A percentile compares a stretch with the other conserved stretches of the same genome.
Conservation (phyloP, 371 early-diverging fungal genomes). For the Synchytrium microbalum region DNA sequence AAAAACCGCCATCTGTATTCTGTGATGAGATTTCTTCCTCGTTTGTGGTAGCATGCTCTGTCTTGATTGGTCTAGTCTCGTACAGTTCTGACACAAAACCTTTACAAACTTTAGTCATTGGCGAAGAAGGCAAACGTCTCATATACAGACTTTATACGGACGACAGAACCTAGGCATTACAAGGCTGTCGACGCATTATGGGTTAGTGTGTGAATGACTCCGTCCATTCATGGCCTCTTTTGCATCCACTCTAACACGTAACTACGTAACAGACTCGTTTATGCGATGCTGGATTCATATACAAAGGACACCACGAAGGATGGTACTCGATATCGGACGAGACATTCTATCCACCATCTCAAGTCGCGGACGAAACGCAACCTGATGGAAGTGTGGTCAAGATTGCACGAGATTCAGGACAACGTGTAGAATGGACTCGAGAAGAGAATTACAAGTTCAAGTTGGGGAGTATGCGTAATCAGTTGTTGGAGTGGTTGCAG, state of each 20-base stretch:
- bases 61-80: slow-evolving; percentile 3
- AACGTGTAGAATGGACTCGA: slow-evolving; percentile 76
- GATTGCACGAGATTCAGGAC: slow-evolving; percentile 73
- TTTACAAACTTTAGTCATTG: slow-evolving; percentile 34
- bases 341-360: slow-evolving; percentile 72
- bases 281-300: slow-evolving; percentile 67
- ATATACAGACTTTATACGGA: slow-evolving; percentile 79
- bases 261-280: slow-evolving; percentile 43
- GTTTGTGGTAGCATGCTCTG: slow-evolving; percentile 50
- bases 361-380: slow-evolving; percentile 60
- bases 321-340: slow-evolving; percentile 97
- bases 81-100: not conserved
- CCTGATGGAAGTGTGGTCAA: slow-evolving; percentile 40
- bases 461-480: slow-evolving; percentile 54
- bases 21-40: slow-evolving; percentile 71
- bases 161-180: slow-evolving; percentile 70
- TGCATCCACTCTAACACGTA: not conserved
- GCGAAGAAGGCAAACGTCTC: slow-evolving; percentile 61
- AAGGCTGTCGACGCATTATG: slow-evolving; percentile 67
- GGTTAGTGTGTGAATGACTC: too few relatives aligned
- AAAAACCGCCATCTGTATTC: slow-evolving; percentile 54
- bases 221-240: slow-evolving; percentile 11
- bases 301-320: slow-evolving; percentile 85
- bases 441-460: slow-evolving; percentile 93
- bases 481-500: slow-evolving; percentile 61